Evolutionary conservation across 148 eudicot genomes (phyloP).

Genomic region (Persicaria maculosa): DNA sequence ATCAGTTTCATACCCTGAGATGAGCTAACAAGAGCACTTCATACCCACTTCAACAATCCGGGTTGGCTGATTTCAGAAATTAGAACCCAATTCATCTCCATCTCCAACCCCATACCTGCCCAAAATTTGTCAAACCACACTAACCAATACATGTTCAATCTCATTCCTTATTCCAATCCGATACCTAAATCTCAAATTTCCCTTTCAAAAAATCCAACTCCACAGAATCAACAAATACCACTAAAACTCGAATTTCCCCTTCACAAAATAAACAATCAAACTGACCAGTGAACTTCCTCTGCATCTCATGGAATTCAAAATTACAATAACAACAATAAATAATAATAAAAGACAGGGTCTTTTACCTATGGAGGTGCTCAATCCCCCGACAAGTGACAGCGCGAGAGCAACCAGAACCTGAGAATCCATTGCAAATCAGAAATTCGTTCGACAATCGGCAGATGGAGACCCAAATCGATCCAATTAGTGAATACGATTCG

Average conservation of each 20-base stretch:
- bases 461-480: neutral
- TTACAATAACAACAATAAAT: neutral
- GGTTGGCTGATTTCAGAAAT: no score
- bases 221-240: neutral
- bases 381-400: slow-evolving; percentile 89
- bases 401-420: slow-evolving; percentile 91
- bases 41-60: no score
- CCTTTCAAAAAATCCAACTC: neutral
- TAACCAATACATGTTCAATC: no score
- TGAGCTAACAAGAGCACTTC: no score
- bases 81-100: no score
- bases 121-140: no score
- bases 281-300: neutral
- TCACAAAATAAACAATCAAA: slow-evolving; percentile 1
- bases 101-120: no score
- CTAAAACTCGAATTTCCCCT: neutral
- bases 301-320: neutral
- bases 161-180: no score
- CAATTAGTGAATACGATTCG: neutral
- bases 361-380: slow-evolving; percentile 87
- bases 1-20: no score
- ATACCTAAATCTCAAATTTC: no score
- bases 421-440: slow-evolving; percentile 51
- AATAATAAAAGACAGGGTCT: neutral
- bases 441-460: neutral